Evolutionary conservation across 805 yeast species (phyloP), one percentile per base, ranked within the genome.

Genomic region (Candida arabinofermentans): DNA sequence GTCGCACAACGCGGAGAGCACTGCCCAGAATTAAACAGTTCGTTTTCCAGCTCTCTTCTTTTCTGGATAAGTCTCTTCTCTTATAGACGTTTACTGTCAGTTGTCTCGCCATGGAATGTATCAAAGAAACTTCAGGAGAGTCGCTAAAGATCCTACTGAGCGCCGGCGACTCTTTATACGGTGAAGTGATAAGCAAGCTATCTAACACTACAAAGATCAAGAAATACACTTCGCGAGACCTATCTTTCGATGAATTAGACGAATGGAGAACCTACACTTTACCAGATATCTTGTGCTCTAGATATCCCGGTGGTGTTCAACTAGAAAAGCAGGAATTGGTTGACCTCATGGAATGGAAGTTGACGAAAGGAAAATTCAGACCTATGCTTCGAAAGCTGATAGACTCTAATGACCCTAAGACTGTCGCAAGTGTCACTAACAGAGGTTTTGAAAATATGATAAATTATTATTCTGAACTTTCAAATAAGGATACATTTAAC

Each of bases 291-390:
- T 29, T 29, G 18, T 5, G 18, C 7, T 5, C 17, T 14, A n/a
- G 18, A 14, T 29, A 14, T 14, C 32, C 32, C 13, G 32, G 16
- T 14, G 19, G 16, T 14, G 30, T 37, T 13, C 42, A 44, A 38
- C 30, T 72, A 12, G 61, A 62, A n/a, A 65, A 65, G 43, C 59
- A 55, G 1, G 77, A 73, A 46, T 61, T 73, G 50, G 54, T 49
- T 4, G 53, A 64, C 21, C 47, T 72, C 30, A 64, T 73, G 72
- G 76, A 72, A 42, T 73, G 77, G 79, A 73, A 73, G 37, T 61
- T 73, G 34, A 62, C 68, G 26, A 61, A 62, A 41, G 72, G 72
- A 1, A 71, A 69, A 39, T 73, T 68, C 45, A 55, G 79, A 19
- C 74, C 77, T 3, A 62, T 65, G 2, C 57, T 73, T 9, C 68